Evolutionary conservation across 2,329 filamentous ascomycete species (phyloP).

Genomic region (Aureobasidium sp.): DNA sequence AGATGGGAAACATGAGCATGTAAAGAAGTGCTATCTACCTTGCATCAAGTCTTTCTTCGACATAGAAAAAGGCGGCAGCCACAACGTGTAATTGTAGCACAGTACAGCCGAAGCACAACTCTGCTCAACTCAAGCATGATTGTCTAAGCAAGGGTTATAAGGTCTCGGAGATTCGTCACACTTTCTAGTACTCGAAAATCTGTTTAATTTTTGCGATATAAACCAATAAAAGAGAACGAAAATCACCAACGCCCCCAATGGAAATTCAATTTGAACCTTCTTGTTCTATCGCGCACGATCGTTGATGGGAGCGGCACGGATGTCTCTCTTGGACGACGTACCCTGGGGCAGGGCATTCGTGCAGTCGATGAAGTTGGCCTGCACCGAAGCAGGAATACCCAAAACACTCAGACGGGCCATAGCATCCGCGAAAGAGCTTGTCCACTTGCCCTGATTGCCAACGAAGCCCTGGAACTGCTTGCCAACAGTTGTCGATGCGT

Average conservation of each 20-base stretch:
- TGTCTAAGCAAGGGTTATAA: no score
- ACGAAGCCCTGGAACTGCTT: slow-evolving; percentile 32
- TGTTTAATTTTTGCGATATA: not conserved
- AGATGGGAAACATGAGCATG: no score
- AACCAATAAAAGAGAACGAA: not conserved
- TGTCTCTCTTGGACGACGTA: slow-evolving; percentile 8
- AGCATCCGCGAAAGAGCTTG: slow-evolving; percentile 15
- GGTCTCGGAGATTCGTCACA: no score
- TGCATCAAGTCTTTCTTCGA: no score
- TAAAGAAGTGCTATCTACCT: no score
- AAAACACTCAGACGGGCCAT: slow-evolving; percentile 22
- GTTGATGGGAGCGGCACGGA: slow-evolving; percentile 8
- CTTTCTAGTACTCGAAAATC: not conserved
- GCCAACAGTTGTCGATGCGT: slow-evolving; percentile 24
- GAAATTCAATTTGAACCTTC: no score
- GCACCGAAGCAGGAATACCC: slow-evolving; percentile 19
- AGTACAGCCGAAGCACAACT: no score
- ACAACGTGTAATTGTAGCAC: no score
- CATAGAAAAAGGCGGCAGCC: no score
- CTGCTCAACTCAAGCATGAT: no score
- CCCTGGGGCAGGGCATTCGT: slow-evolving; percentile 13
- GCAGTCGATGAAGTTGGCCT: slow-evolving; percentile 20
- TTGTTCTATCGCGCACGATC: not conserved
- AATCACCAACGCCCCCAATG: not conserved
- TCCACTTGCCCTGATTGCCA: slow-evolving; percentile 29